Evolutionary conservation across 139 green algal genomes (phyloP).

Genomic region (Chlamydomonas sphaeroides): DNA sequence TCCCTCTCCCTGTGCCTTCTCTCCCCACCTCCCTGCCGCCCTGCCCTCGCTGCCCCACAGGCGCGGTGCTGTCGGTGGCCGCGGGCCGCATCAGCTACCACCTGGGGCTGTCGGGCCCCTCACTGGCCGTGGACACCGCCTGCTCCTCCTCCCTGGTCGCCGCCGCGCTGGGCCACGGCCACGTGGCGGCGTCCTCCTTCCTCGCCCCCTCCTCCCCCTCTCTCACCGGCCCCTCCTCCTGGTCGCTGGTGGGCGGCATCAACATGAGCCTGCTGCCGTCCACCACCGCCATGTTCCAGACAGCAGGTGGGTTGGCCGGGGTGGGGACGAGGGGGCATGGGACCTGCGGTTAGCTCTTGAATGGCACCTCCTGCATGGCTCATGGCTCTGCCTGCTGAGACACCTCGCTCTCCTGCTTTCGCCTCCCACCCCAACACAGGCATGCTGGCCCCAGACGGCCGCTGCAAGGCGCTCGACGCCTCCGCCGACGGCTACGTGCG

Average conservation of each 20-base stretch:
- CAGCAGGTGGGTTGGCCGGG: conserved; percentile 18
- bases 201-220: not conserved
- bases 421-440: conserved; percentile 10
- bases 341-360: too few relatives aligned
- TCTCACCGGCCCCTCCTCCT: not conserved
- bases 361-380: too few relatives aligned
- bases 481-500: conserved; percentile 75
- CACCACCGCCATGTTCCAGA: conserved; percentile 80
- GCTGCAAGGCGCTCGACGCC: conserved; percentile 88
- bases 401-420: not conserved
- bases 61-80: conserved; percentile 62
- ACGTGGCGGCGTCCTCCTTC: conserved; percentile 23
- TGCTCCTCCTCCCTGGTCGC: conserved; percentile 90
- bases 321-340: not conserved
- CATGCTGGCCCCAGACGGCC: conserved; percentile 82
- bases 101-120: conserved; percentile 73
- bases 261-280: conserved; percentile 79
- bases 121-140: conserved; percentile 80
- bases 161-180: conserved; percentile 62
- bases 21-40: too few relatives aligned
- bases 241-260: conserved; percentile 75
- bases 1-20: too few relatives aligned
- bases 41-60: too few relatives aligned
- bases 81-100: conserved; percentile 73
- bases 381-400: too few relatives aligned